Percentiles rank a stretch among this genome's conserved stretches.
These are phyloP conservation scores for Phytopythium mirpurense DNA, from an alignment of 352 stramenopile species.

Conservation along the genomic window DNA sequence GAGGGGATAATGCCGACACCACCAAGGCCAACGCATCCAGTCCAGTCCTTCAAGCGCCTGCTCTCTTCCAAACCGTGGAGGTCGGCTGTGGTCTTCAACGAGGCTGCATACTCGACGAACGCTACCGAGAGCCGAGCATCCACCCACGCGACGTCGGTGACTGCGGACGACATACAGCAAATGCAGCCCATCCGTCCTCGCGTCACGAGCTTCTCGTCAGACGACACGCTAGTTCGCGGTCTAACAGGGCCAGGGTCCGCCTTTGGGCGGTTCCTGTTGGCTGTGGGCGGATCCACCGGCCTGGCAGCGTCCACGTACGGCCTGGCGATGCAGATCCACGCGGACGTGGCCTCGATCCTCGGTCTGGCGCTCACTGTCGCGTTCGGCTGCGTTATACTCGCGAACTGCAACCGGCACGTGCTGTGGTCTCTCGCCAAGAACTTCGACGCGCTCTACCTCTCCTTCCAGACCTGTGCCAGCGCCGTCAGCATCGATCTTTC, in stretches of 20 bases:
- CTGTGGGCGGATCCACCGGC: background rate
- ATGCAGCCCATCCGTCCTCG: background rate
- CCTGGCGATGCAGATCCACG: background rate
- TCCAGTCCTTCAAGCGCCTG: no score
- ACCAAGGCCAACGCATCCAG: no score
- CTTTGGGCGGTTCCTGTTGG: background rate
- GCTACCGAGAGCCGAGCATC: no score
- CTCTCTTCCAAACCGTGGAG: no score
- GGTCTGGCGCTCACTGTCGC: background rate
- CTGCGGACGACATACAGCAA: background rate
- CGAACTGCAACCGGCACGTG: background rate
- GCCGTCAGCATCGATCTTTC: background rate
- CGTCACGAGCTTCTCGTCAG: background rate
- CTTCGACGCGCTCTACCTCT: conserved; percentile 3
- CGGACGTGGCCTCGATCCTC: background rate
- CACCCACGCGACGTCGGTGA: no score
- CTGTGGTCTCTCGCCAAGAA: conserved; percentile 1
- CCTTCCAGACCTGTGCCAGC: background rate
- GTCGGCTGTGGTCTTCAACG: no score
- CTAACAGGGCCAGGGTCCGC: background rate
- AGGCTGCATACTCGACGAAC: no score
- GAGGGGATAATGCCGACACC: no score
- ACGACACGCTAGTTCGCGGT: background rate
- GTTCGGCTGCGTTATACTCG: background rate
- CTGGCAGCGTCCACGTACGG: background rate